Evolutionary conservation across 345 rosid species (phyloP).

Genomic region (Firmiana major): DNA sequence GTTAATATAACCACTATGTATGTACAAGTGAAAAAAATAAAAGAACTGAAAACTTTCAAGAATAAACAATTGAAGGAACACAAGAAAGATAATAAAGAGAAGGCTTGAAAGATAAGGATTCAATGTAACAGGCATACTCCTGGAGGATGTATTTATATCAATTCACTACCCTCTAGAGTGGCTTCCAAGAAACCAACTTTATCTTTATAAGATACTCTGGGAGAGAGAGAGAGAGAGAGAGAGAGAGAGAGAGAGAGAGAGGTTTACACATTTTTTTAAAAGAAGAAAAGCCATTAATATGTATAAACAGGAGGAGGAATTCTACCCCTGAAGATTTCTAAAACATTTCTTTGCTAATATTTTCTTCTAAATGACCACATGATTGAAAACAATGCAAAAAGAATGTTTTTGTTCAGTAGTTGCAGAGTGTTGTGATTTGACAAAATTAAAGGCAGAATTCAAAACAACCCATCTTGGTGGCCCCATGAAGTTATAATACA

Average conservation of each 20-base stretch:
- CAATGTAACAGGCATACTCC: slow-evolving; percentile 26
- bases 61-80: slow-evolving; percentile 8
- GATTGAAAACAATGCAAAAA: slow-evolving; percentile 1
- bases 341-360: background rate
- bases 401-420: slow-evolving; percentile 4
- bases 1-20: background rate
- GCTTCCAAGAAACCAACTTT: slow-evolving; percentile 65
- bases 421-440: background rate
- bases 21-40: background rate
- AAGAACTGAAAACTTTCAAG: background rate
- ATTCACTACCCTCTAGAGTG: slow-evolving; percentile 43
- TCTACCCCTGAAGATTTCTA: background rate
- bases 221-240: background rate
- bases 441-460: background rate
- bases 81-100: slow-evolving; percentile 10
- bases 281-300: background rate
- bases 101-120: slow-evolving; percentile 42
- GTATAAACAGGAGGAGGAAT: background rate
- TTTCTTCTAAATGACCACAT: background rate
- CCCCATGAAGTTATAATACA: background rate
- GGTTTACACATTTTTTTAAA: background rate
- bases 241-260: background rate
- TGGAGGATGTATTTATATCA: slow-evolving; percentile 25
- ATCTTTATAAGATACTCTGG: slow-evolving; percentile 8
- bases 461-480: background rate